Evolutionary conservation across 2,329 filamentous ascomycete genomes (phyloP).

Genomic region (Exutisphaerella laricina): DNA sequence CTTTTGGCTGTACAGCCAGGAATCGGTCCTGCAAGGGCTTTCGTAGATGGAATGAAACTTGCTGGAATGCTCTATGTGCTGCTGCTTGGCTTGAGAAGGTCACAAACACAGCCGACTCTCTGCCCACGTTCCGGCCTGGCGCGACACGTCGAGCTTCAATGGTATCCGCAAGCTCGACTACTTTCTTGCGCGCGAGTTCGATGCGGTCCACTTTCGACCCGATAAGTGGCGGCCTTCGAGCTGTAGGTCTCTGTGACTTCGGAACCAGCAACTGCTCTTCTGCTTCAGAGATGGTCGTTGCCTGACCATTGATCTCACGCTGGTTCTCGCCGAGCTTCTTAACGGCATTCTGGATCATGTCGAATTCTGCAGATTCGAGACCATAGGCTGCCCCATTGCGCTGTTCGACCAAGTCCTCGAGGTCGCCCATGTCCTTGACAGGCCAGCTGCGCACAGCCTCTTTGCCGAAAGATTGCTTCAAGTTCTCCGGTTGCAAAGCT

Average conservation of each 20-base stretch:
- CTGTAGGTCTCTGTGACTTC: slow-evolving; percentile 53
- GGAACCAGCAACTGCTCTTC: slow-evolving; percentile 23
- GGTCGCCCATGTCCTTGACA: slow-evolving; percentile 41
- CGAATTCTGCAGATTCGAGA: slow-evolving; percentile 42
- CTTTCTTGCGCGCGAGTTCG: slow-evolving; percentile 70
- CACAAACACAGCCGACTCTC: slow-evolving; percentile 73
- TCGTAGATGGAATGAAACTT: slow-evolving; percentile 29
- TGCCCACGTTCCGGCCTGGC: slow-evolving; percentile 50
- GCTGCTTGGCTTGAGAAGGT: slow-evolving; percentile 77
- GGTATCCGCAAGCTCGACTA: slow-evolving; percentile 66
- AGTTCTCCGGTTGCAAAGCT: slow-evolving; percentile 26
- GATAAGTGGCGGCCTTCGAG: slow-evolving; percentile 63
- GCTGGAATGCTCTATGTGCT: slow-evolving; percentile 77
- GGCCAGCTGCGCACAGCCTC: slow-evolving; percentile 40
- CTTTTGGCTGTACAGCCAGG: slow-evolving; percentile 41
- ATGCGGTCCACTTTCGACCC: slow-evolving; percentile 90
- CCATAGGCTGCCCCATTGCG: slow-evolving; percentile 40
- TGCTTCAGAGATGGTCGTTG: slow-evolving; percentile 9
- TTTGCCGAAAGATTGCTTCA: slow-evolving; percentile 34
- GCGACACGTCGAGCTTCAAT: slow-evolving; percentile 58
- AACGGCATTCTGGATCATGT: slow-evolving; percentile 36
- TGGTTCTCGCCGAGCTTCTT: slow-evolving; percentile 18
- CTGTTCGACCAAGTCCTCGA: slow-evolving; percentile 41
- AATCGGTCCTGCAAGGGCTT: slow-evolving; percentile 38
- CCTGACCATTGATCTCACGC: slow-evolving; percentile 11